Evolutionary conservation across 2,329 filamentous ascomycete species (phyloP), one percentile per base, ranked within the genome.

Genomic region (Penicillium sumatraense): DNA sequence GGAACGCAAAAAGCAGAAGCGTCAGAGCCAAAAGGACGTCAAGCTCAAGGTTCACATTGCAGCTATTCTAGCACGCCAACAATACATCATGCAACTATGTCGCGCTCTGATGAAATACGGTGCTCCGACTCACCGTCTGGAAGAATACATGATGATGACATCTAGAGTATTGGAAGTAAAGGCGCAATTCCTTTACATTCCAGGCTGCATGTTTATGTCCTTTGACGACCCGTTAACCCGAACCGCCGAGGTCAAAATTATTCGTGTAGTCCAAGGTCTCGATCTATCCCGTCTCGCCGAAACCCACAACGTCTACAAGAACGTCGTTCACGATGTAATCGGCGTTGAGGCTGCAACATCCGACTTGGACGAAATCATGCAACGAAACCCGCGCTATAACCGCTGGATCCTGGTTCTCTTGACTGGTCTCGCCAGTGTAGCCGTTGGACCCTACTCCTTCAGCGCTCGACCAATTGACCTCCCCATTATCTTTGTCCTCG

Each of bases 111-210:
- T 69, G 67, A 66, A 63, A 50, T 69, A 68, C 18, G 67, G 67
- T 6, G 67, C 67, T 0, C 67, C 67, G 1, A 69, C 67, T 13
- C 67, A 69, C 36, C 65, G 67, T 11, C 49, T 69, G 14, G 93
- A 96, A 73, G 78, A 96, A 69, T 96, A 96, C 73, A 87, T 96
- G 84, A 87, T 83, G 61, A 96, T 93, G 89, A 91, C 90, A 5
- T 88, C 92, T 3, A 84, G 89, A 13, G 89, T 95, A 4, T 82
- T 96, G 35, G 89, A 92, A 71, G 92, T 96, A 23, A 89, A 96
- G 62, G 89, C 88, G 5, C 91, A 96, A 65, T 96, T 95, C 66
- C 77, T 96, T 20, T 96, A 96, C 70, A 85, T 96, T 26, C 96
- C 71, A 88, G 67, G 66, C 3, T 69, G 67, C 27, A 69, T 69